Percentiles rank a stretch among this genome's conserved stretches.
phyloP scores from a whole-genome alignment of 2,329 filamentous ascomycete species.

The Exophiala phaeomuriformis region DNA sequence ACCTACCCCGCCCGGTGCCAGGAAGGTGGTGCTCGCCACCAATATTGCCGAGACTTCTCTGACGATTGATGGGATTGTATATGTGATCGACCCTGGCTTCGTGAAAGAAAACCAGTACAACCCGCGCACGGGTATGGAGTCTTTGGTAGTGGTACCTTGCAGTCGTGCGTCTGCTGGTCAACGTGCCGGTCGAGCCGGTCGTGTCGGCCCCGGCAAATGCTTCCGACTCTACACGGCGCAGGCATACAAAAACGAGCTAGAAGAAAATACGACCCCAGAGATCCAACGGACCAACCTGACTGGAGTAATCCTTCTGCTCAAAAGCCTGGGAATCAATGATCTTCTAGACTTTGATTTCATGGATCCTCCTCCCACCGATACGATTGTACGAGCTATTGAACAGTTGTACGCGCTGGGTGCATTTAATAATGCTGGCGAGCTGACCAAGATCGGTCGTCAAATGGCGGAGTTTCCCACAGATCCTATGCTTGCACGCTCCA shows the following conservation, averaged over 20 bases:
- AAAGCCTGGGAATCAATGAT: conserved; percentile 89
- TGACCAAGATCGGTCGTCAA: conserved; percentile 84
- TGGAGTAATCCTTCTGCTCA: conserved; percentile 89
- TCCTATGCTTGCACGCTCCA: conserved; percentile 80
- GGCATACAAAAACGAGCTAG: conserved; percentile 89
- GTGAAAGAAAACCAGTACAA: conserved; percentile 96
- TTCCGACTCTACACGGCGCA: conserved; percentile 91
- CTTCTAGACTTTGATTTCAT: conserved; percentile 97
- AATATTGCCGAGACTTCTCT: conserved; percentile 96
- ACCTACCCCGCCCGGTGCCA: conserved; percentile 72
- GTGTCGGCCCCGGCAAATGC: conserved; percentile 85
- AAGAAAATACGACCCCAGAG: conserved; percentile 84
- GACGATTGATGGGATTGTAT: conserved; percentile 92
- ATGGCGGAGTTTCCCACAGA: conserved; percentile 95
- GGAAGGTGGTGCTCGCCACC: conserved; percentile 89
- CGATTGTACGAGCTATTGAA: conserved; percentile 80
- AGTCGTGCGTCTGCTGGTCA: conserved; percentile 90
- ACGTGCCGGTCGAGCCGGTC: conserved; percentile 82
- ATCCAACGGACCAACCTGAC: conserved; percentile 89
- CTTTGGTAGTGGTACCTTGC: conserved; percentile 81
- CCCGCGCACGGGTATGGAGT: conserved; percentile 84
- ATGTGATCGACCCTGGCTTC: conserved; percentile 91
- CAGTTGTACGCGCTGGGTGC: conserved; percentile 86
- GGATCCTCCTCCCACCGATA: conserved; percentile 84
- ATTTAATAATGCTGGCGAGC: conserved; percentile 76